Evolutionary conservation across 257 asterid genomes (phyloP).

Genomic region (Coffea canephora): DNA sequence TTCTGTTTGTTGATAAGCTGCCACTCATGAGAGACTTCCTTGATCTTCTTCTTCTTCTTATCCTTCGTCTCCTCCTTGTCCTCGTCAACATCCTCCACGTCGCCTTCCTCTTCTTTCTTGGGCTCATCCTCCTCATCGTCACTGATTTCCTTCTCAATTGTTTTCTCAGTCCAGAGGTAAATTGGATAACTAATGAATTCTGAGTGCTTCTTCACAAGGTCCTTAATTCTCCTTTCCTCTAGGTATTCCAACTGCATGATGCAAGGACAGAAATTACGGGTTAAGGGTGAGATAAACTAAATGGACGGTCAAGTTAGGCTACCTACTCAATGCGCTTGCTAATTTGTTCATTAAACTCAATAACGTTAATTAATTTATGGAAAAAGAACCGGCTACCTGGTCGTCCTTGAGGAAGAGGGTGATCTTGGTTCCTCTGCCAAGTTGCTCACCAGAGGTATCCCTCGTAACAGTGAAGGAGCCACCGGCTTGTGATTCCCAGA

Average conservation of each 20-base stretch:
- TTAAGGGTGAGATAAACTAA: neutral
- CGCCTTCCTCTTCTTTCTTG: constrained; percentile 27
- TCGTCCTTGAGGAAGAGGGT: constrained; percentile 36
- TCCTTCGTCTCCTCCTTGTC: constrained; percentile 22
- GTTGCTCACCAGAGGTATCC: constrained; percentile 27
- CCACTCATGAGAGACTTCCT: constrained; percentile 29
- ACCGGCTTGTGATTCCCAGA: constrained; percentile 28
- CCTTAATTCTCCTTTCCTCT: constrained; percentile 33
- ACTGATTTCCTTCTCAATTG: constrained; percentile 31
- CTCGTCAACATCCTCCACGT: constrained; percentile 22
- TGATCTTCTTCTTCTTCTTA: constrained; percentile 24
- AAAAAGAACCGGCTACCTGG: constrained; percentile 4
- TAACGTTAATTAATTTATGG: no score
- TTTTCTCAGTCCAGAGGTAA: constrained; percentile 28
- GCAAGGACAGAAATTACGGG: neutral
- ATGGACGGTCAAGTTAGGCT: no score
- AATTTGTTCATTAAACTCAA: no score
- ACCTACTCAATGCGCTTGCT: no score
- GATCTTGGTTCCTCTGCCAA: constrained; percentile 34
- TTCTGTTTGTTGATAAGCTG: constrained; percentile 27
- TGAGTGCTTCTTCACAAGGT: constrained; percentile 34
- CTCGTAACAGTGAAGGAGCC: constrained; percentile 20
- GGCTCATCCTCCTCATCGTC: constrained; percentile 37
- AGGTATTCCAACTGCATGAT: constrained; percentile 29
- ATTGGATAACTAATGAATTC: constrained; percentile 42